Evolutionary conservation across 164 flowering plant species (phyloP), one percentile per base, ranked within the genome.

Genomic region (Sedum album): DNA sequence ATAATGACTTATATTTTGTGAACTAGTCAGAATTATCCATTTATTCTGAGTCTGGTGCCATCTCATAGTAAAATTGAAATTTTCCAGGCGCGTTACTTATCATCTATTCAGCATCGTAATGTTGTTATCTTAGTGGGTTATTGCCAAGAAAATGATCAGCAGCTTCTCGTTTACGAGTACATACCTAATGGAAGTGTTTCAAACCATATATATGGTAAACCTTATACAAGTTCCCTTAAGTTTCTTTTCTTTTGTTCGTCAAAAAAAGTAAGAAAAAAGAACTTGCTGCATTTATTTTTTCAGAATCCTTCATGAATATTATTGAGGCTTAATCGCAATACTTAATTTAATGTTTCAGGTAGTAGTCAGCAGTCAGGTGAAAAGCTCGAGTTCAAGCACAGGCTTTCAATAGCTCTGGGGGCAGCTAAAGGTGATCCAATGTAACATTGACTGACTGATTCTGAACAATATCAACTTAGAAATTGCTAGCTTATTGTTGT

Each of bases 391-490:
- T 90, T 92, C 89, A 90, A 86, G 83, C 82, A 76, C 66, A 80
- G 98, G 71, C 91, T 90, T 73, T 61, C 83, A 49, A 90, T 88
- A 70, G 91, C 96, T 77, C 76, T 86, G 39, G 96, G 94, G 72
- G 98, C 96, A 78, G 96, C 98, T 84, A 89, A 84, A 92, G 98
- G 98, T 93, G 91, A 93, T 85, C 88, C 31, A 26, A 17, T 25
- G 31, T 26, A 55, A 26, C 31, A 13, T 55, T 11, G 11, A 41
- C 46, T 7, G 31, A 26, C 5, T 11, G 25, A 25, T 55, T 51
- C 9, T 14, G 14, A 55, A 4, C 61, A 9, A 23, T 13, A 21
- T 53, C 25, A n/a, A 49, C 4, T 67, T 14, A 55, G 28, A 38
- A 26, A 26, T 31, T 17, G 42, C 33, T 36, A 9, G 51, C 15